phyloP scores from a whole-genome alignment of 306 rosid species.

The Erythrophleum fordii region DNA sequence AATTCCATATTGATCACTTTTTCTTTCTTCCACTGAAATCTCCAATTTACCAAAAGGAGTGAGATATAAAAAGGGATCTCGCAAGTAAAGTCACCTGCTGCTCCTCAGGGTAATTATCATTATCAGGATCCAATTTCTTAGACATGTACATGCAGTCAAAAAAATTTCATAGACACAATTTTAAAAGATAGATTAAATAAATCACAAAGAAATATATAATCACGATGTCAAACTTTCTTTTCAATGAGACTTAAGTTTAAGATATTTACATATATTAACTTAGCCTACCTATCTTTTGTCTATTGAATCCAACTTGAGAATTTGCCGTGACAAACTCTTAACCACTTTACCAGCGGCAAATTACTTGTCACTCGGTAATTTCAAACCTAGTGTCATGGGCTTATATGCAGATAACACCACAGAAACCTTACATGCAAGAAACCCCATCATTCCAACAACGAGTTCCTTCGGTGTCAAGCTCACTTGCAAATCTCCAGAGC shows the following conservation, averaged over 20 bases:
- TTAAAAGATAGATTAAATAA: no score
- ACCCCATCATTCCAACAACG: slow-evolving; percentile 78
- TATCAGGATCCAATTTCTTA: no score
- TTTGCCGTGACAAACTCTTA: neutral
- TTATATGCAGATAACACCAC: slow-evolving; percentile 84
- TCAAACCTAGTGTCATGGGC: slow-evolving; percentile 55
- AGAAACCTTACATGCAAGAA: slow-evolving; percentile 78
- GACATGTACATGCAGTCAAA: no score
- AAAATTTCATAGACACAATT: no score
- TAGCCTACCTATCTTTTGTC: neutral
- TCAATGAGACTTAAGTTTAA: neutral
- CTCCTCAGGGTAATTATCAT: no score
- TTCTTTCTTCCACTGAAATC: no score
- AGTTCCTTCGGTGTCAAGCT: slow-evolving; percentile 65
- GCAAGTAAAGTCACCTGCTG: no score
- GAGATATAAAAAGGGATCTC: no score
- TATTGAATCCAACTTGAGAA: neutral
- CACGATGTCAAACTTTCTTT: neutral
- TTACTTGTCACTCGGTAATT: slow-evolving; percentile 52
- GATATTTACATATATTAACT: neutral
- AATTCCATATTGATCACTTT: no score
- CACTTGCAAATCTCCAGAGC: slow-evolving; percentile 57
- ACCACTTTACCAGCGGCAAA: neutral
- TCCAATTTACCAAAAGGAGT: no score
- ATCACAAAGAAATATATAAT: neutral